Evolutionary conservation across 441 rosid genomes (phyloP), one percentile per base, ranked within the genome.

Genomic region (Croton setiger): DNA sequence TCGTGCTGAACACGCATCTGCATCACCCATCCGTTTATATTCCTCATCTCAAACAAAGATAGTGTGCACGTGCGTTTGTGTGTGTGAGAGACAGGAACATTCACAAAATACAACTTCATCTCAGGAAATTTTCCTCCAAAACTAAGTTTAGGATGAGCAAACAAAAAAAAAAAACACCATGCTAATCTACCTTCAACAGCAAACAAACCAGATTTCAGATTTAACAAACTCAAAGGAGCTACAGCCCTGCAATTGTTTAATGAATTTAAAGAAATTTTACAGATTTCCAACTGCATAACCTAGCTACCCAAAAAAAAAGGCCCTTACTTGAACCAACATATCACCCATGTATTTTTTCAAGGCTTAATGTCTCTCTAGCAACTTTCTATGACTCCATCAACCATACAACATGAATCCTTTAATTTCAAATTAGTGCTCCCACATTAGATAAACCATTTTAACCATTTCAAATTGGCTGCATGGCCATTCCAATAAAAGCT

Each of bases 1-100:
- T 81, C 66, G 99, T 97, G 80, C 98, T 94, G 81, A 94, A 88
- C 41, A 53, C 86, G 74, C 99, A 94, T 87, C 96, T 94, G 96
- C 83, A 84, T 61, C 72, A 14, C 49, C 14, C 11, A 48, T 17
- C 2, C 4, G 43, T 5, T 58, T 51, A 47, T 5, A 4, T 52
- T 57, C 27, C 1, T 63, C 52, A 51, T n/a, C 52, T 57, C 64
- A 58, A 49, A 35, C 74, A 53, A 43, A 39, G 55, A 55, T 23
- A 18, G 45, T 7, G 49, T 27, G 2, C 2, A 2, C 2, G 15
- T 23, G 36, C 0, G 48, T 0, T 4, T 45, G 41, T 51, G 2
- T 33, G 11, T 33, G 3, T 2, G 43, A 4, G 8, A 57, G 18
- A 41, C 59, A 11, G 31, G 31, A 27, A 0, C 1, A 5, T 23